Base-by-base conservation (phyloP, 352 stramenopile genomes). In the Saprolegnia diclina region DNA sequence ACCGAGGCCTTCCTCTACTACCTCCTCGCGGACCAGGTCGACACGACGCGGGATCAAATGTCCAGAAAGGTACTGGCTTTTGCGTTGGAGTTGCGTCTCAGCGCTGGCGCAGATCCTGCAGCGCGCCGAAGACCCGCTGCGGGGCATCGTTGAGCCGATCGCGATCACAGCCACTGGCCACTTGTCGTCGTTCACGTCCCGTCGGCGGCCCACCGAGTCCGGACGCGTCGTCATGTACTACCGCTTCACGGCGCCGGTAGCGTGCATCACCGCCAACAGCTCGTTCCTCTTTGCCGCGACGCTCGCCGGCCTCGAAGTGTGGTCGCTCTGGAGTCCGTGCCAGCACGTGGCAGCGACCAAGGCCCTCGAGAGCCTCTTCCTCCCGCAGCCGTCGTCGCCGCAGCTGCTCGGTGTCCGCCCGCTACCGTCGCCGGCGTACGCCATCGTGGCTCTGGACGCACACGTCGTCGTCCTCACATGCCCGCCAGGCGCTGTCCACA, bases 321-420 rank as follows among this genome's bases (percentile, higher is more conserved):
- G 86, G 86, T 91, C 84, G 11, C 90, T 94, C 46, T 94, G 86
- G 86, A 94, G 83, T 65, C 86, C 86, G 35, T 94, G 86, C 67
- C 83, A 92, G 62, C 87, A 88, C 26, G 72, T 90, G 10, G 86
- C 86, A 32, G 82, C 84, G 10, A 89, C 81, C 65, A 77, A 84
- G 18, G 85, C 81, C 1, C 68, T 92, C 21, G 85, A 71, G 40
- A 76, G 73, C 42, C 74, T 77, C 1, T 76, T 90, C 4, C 74
- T 88, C 21, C 79, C 81, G 22, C 82, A 91, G 64, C 86, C 86
- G 35, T 81, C 83, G 16, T 83, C 91, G 64, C 84, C 86, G 13
- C 81, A 88, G 65, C 70, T 91, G 19, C 73, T 91, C 16, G 88
- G 79, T 37, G 85, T 78, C 10, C 84, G 88, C 45, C 80, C 83